phyloP scores from a whole-genome alignment of 768 basidiomycete genomes.

The Pleurotus tuoliensis region DNA sequence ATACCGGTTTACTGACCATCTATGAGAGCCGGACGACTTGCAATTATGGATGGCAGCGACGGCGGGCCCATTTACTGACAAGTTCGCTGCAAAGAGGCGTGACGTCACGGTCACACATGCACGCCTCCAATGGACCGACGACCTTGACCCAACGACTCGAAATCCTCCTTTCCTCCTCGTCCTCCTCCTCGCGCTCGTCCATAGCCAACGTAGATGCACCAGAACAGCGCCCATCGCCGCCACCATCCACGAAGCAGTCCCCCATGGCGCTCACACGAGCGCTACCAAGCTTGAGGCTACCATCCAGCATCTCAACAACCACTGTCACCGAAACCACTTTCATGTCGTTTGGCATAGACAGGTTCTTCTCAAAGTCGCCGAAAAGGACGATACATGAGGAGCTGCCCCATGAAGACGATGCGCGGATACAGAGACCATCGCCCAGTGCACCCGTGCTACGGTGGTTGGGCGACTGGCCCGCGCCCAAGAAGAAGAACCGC shows the following conservation, averaged over 20 bases:
- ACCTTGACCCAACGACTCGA: slow-evolving; percentile 19
- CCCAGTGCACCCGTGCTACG: slow-evolving; percentile 33
- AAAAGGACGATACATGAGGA: slow-evolving; percentile 4
- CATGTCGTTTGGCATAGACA: slow-evolving; percentile 1
- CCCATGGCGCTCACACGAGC: not conserved
- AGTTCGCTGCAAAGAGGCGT: slow-evolving; percentile 13
- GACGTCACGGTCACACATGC: slow-evolving; percentile 25
- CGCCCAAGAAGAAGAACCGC: not conserved
- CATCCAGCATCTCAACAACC: not conserved
- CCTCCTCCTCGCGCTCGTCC: not conserved
- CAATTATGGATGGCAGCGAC: slow-evolving; percentile 46
- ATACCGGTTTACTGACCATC: slow-evolving; percentile 36
- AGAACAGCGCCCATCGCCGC: not conserved
- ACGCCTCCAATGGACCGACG: slow-evolving; percentile 12
- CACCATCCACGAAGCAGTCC: not conserved
- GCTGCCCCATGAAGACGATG: slow-evolving; percentile 6
- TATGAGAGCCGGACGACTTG: slow-evolving; percentile 42
- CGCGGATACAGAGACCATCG: slow-evolving; percentile 11
- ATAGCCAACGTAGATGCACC: slow-evolving; percentile 2
- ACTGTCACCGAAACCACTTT: not conserved
- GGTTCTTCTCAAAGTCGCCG: slow-evolving; percentile 5
- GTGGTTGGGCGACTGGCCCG: slow-evolving; percentile 37
- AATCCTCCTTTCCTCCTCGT: slow-evolving; percentile 12
- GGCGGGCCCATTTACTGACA: not conserved
- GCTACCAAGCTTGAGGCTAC: not conserved